These are phyloP conservation scores for Peltaster fructicola DNA, from an alignment of 2,329 filamentous ascomycete species.

Conservation along the genomic window DNA sequence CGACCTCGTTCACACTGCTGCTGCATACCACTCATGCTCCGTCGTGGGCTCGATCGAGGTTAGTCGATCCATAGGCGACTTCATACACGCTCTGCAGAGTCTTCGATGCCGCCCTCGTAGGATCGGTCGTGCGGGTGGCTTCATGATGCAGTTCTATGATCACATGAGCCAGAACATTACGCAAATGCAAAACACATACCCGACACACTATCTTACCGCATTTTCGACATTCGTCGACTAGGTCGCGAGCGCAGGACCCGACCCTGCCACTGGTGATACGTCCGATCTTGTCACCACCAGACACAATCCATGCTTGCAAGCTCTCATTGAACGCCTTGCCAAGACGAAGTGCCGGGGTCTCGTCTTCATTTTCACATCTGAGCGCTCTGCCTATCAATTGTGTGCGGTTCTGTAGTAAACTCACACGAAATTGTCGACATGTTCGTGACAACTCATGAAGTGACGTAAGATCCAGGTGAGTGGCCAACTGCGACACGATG, in stretches of 20 bases:
- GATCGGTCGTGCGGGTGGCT: slow-evolving; percentile 50
- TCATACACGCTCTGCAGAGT: slow-evolving; percentile 58
- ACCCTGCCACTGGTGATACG: slow-evolving; percentile 46
- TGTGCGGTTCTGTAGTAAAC: slow-evolving; percentile 59
- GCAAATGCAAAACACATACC: slow-evolving; percentile 31
- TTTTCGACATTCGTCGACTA: slow-evolving; percentile 67
- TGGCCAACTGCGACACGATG: slow-evolving; percentile 57
- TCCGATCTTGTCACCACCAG: slow-evolving; percentile 15
- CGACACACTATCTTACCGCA: slow-evolving; percentile 67
- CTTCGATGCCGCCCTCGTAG: slow-evolving; percentile 64
- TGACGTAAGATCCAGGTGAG: slow-evolving; percentile 68
- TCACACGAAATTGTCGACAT: slow-evolving; percentile 61
- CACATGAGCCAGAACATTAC: neutral
- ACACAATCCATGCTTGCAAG: slow-evolving; percentile 11
- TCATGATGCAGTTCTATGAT: slow-evolving; percentile 70
- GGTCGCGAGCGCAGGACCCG: slow-evolving; percentile 65
- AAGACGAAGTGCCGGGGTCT: slow-evolving; percentile 35
- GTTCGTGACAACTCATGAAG: slow-evolving; percentile 69
- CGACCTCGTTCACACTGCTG: neutral
- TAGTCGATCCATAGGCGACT: slow-evolving; percentile 47
- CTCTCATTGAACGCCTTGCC: slow-evolving; percentile 19
- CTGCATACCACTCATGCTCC: no score
- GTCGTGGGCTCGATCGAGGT: neutral
- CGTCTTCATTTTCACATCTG: slow-evolving; percentile 57
- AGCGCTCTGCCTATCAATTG: slow-evolving; percentile 59